Evolutionary conservation across 2,329 filamentous ascomycete genomes (phyloP).

Genomic region (Calonectria montana): DNA sequence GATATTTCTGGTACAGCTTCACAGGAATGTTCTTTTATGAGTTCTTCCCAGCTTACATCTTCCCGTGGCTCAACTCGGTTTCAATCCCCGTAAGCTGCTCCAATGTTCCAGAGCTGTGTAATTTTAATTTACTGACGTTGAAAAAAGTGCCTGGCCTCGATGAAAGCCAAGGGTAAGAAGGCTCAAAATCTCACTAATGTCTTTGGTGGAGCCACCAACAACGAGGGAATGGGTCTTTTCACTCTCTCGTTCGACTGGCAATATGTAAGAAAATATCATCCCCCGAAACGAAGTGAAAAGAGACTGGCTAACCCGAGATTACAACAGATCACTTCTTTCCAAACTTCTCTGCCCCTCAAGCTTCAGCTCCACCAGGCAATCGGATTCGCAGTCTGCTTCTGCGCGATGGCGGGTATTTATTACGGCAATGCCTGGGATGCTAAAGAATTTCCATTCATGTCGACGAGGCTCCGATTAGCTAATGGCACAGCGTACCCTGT

Average conservation of each 20-base stretch:
- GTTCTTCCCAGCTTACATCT: slow-evolving; percentile 66
- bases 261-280: slow-evolving; percentile 53
- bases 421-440: slow-evolving; percentile 62
- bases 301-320: slow-evolving; percentile 5
- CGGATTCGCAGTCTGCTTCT: slow-evolving; percentile 61
- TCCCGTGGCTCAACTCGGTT: slow-evolving; percentile 65
- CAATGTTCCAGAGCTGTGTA: rapidly evolving
- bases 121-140: not conserved
- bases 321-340: slow-evolving; percentile 62
- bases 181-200: slow-evolving; percentile 57
- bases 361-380: slow-evolving; percentile 59
- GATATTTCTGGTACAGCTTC: slow-evolving; percentile 64
- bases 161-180: slow-evolving; percentile 60
- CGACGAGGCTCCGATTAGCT: slow-evolving; percentile 55
- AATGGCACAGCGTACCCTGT: slow-evolving; percentile 56
- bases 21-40: slow-evolving; percentile 62
- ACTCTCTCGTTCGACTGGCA: slow-evolving; percentile 66
- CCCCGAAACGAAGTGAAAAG: rapidly evolving
- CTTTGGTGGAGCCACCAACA: slow-evolving; percentile 63
- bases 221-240: slow-evolving; percentile 64
- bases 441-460: slow-evolving; percentile 64
- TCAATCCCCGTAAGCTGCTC: slow-evolving; percentile 55
- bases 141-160: slow-evolving; percentile 58
- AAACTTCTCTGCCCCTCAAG: slow-evolving; percentile 63
- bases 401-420: slow-evolving; percentile 63